Base-by-base conservation (phyloP, 2,329 filamentous ascomycete genomes). In the Ophiostoma populinum region DNA sequence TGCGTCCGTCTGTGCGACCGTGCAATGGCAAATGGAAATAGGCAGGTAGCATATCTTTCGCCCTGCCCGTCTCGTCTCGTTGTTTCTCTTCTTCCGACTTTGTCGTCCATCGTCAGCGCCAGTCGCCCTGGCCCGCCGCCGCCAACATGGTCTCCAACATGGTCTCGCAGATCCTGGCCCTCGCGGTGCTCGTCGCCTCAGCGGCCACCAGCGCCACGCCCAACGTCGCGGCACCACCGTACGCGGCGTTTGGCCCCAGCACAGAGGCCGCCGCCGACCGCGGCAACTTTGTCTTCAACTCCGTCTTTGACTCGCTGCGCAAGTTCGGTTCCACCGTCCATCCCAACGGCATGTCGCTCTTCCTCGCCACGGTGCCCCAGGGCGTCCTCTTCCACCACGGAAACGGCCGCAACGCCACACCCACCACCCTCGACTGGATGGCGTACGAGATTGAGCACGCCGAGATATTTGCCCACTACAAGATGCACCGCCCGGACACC, bases 401-500 rank as follows among this genome's bases (percentile, higher is more conserved):
- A 8, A 64, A 62, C 1, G 44, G 44, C 10, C 50, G 46, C 1
- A 47, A 57, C 1, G 53, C 63, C 2, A 56, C 61, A 0, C 63
- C 80, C 0, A 52, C 55, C 2, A 63, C 59, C 1, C 37, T 38
- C 17, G 73, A 82, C 46, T 83, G 79, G 77, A 58, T 85, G 2
- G 78, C 79, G 1, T 85, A 82, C 47, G 79, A 85, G 49, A 66
- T 77, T 7, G 78, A 85, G 45, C 79, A 85, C 51, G 74, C 78
- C 1, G 60, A 77, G 43, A 51, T 60, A 3, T 83, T 85, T 53
- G 72, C 76, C 1, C 50, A 51, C 8, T 17, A 15, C 25, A 33
- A 16, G 17, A n/a, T 18, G 5, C 32, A 22, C 19, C 18, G 15
- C 28, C 28, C 28, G 24, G 28, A 18, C 28, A 19, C n/a, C 17